Base-by-base conservation (phyloP, 768 basidiomycete genomes). In the Amanita pallidorosea region DNA sequence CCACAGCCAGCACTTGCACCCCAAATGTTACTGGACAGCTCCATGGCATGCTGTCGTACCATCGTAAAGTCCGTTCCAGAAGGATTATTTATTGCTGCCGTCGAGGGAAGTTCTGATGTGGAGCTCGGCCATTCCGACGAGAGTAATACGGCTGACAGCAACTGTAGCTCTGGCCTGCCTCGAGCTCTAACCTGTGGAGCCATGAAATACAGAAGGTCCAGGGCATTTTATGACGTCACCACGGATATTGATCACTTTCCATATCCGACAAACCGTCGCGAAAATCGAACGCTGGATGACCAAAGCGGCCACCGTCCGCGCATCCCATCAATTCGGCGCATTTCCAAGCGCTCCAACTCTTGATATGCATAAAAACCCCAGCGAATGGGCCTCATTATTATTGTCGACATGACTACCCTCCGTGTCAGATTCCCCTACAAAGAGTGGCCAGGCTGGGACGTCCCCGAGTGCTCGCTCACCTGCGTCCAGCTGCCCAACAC, bases 381-480 rank as follows among this genome's bases (percentile, higher is more conserved):
- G n/a, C n/a, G n/a, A n/a, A n/a, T n/a, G n/a, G n/a, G n/a, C n/a
- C n/a, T n/a, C n/a, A n/a, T n/a, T n/a, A n/a, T n/a, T n/a, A n/a
- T n/a, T n/a, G n/a, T n/a, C 27, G 7, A 27, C 51, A 56, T 60
- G 60, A 55, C 61, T 29, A 58, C 61, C 37, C 60, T 70, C 43
- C 61, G 57, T 34, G 60, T 70, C 40, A 59, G 63, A 48, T 69
- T 70, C 47, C 68, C 69, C 2, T 44, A 55, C 29, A 55, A 52
- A 37, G 42, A 51, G 4, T 70, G 69, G 68, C 63, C 65, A 38
- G 68, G 69, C 7, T 70, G 69, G 69, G 56, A 57, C 27, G 59
- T 63, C 4, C 55, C 60, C 17, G 65, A 67, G 47, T 65, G 61
- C 52, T 58, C 50, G 17, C 61, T 68, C 25, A 57, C 52, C 41